Percentiles rank a stretch among this genome's conserved stretches.
These are phyloP conservation scores for Cyclotella baltica DNA, from an alignment of 108 stramenopile genomes.

Conservation along the genomic window DNA sequence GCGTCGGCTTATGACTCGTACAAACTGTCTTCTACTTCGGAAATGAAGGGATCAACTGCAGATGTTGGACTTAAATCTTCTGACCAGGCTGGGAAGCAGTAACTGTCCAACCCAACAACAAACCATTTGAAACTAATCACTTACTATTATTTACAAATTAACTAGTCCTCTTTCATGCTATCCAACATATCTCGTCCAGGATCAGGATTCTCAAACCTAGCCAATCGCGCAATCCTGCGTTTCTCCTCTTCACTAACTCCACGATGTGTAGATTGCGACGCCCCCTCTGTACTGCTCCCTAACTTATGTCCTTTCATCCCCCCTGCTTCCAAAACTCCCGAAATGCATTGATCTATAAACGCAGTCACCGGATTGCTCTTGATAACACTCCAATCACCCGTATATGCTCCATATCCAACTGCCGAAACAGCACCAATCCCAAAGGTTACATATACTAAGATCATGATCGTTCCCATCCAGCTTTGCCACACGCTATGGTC, in stretches of 20 bases:
- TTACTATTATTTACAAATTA: too few species aligned
- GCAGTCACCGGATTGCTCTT: slow-evolving; percentile 21
- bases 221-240: slow-evolving; percentile 28
- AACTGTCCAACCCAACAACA: too few species aligned
- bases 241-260: slow-evolving; percentile 37
- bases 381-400: slow-evolving; percentile 34
- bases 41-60: not conserved
- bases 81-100: slow-evolving; percentile 1
- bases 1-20: slow-evolving; percentile 49
- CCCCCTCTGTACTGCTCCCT: slow-evolving; percentile 18
- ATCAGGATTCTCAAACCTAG: slow-evolving; percentile 43
- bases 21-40: slow-evolving; percentile 13
- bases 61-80: not conserved
- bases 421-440: slow-evolving; percentile 1
- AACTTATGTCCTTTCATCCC: slow-evolving; percentile 29
- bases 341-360: slow-evolving; percentile 10
- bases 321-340: slow-evolving; percentile 9
- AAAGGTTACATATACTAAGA: not conserved
- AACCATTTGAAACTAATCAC: too few species aligned
- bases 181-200: slow-evolving; percentile 34
- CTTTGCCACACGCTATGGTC: not conserved
- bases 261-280: not conserved
- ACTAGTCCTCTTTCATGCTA: slow-evolving; percentile 41
- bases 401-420: slow-evolving; percentile 7
- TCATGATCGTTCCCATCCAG: not conserved